These are phyloP conservation scores for Citrus trifoliata DNA, from an alignment of 345 rosid species.

Conservation along the genomic window DNA sequence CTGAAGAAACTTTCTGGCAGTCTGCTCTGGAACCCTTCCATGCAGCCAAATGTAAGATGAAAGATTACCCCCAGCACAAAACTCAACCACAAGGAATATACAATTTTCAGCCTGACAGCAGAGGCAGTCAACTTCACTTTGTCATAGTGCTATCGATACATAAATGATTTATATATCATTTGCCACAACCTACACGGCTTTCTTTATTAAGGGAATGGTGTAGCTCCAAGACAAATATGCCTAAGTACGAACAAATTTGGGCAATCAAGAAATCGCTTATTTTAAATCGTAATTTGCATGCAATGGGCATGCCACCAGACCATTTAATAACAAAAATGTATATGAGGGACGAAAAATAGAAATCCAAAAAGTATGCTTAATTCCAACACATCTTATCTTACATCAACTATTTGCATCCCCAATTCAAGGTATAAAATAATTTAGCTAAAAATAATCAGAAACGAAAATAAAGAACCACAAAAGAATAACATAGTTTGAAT, in stretches of 20 bases:
- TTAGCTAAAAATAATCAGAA: background rate
- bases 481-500: background rate
- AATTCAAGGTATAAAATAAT: background rate
- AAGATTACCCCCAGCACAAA: slow-evolving; percentile 57
- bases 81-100: slow-evolving; percentile 50
- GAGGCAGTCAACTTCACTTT: slow-evolving; percentile 2
- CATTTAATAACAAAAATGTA: too few species aligned
- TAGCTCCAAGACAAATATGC: too few species aligned
- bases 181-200: background rate
- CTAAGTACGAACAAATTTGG: too few species aligned
- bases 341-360: too few species aligned
- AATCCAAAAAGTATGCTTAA: background rate
- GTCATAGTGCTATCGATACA: background rate
- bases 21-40: slow-evolving; percentile 50
- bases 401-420: background rate
- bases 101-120: slow-evolving; percentile 39
- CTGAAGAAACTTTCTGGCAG: slow-evolving; percentile 51
- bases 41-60: slow-evolving; percentile 42
- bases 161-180: background rate
- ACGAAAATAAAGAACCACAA: background rate
- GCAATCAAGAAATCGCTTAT: too few species aligned
- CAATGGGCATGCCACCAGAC: too few species aligned
- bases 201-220: too few species aligned
- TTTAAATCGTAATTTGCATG: too few species aligned
- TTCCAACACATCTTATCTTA: too few species aligned